Base-by-base conservation (phyloP, 495 filamentous ascomycete genomes). In the Parathielavia hyrcaniae region DNA sequence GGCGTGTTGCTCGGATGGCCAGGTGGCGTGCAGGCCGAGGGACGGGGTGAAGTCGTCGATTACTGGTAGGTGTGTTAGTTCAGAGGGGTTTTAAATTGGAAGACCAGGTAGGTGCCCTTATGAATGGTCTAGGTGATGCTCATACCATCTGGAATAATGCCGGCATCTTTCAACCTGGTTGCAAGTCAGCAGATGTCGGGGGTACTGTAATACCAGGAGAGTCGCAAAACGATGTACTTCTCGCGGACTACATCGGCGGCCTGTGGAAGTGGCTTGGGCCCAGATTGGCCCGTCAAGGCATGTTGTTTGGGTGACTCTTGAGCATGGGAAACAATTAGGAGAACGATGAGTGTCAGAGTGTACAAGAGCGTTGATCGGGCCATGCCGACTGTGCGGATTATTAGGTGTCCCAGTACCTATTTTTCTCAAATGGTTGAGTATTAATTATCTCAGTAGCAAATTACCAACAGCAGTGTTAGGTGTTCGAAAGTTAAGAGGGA, bases 41-140 rank as follows among this genome's bases (percentile, higher is more conserved):
- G 71, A 71, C 32, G 85, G 83, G 14, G 68, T 64, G 61, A 89
- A 88, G 63, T 83, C 79, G 62, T 87, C 79, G 58, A 88, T 71
- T 19, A 88, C 83, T 81, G 57, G 8, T 48, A 9, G n/a, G 35
- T 16, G 14, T 43, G 46, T 47, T 2, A 11, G 20, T 11, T 9
- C 52, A 20, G 40, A 34, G 26, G 11, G 11, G 32, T 35, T 38
- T 14, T 4, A 17, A n/a, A n/a, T n/a, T n/a, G n/a, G n/a, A n/a
- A n/a, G n/a, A n/a, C n/a, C n/a, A n/a, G n/a, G n/a, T n/a, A n/a
- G n/a, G n/a, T n/a, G 6, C 19, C 41, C 41, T 17, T 13, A 12
- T 16, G 16, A 5, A 34, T 43, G 56, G 34, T 32, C 35, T 2
- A 32, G 7, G 23, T 50, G 13, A 48, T 16, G 8, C n/a, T 11